Conservation (phyloP, 2,329 filamentous ascomycete species). For the Plectosphaerella cucumerina region DNA sequence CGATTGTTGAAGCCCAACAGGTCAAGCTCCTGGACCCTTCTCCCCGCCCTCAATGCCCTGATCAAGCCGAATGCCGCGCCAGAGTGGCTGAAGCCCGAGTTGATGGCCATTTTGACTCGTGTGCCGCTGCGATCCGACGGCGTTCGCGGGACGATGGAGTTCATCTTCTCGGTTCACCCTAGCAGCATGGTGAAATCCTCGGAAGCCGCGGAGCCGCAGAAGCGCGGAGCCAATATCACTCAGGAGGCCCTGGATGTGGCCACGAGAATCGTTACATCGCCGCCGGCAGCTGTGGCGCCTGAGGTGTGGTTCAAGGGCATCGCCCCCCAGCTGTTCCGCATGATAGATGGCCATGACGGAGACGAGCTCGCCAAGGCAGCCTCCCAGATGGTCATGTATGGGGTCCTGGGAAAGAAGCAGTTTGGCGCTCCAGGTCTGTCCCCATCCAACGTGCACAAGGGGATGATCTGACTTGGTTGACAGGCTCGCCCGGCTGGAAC, state of each 20-base stretch:
- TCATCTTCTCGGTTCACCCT: slow-evolving; percentile 66
- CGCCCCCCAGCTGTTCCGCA: slow-evolving; percentile 53
- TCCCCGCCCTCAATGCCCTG: slow-evolving; percentile 59
- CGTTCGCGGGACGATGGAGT: slow-evolving; percentile 65
- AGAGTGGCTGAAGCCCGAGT: slow-evolving; percentile 52
- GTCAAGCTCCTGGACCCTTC: slow-evolving; percentile 45
- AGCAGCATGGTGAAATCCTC: slow-evolving; percentile 36
- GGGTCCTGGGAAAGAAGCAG: slow-evolving; percentile 59
- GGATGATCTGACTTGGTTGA: slow-evolving; percentile 5
- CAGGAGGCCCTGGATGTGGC: slow-evolving; percentile 64
- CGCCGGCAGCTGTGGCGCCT: slow-evolving; percentile 49
- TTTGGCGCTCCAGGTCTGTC: slow-evolving; percentile 56
- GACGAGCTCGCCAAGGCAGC: slow-evolving; percentile 54
- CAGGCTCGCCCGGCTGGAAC: slow-evolving; percentile 57
- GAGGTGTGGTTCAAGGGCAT: slow-evolving; percentile 58
- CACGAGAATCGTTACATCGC: slow-evolving; percentile 55
- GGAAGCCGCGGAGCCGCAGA: slow-evolving; percentile 41
- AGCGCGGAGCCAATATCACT: slow-evolving; percentile 59
- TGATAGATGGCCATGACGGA: slow-evolving; percentile 59
- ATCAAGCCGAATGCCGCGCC: slow-evolving; percentile 58
- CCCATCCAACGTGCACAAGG: background rate
- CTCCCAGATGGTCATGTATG: slow-evolving; percentile 60
- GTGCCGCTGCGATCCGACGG: slow-evolving; percentile 60
- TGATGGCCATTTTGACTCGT: slow-evolving; percentile 54
- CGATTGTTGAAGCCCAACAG: slow-evolving; percentile 6